A percentile compares a stretch with the other conserved stretches of the same genome.
Conservation (phyloP, 2,329 filamentous ascomycete species). For the Aspergillus phoenicis region DNA sequence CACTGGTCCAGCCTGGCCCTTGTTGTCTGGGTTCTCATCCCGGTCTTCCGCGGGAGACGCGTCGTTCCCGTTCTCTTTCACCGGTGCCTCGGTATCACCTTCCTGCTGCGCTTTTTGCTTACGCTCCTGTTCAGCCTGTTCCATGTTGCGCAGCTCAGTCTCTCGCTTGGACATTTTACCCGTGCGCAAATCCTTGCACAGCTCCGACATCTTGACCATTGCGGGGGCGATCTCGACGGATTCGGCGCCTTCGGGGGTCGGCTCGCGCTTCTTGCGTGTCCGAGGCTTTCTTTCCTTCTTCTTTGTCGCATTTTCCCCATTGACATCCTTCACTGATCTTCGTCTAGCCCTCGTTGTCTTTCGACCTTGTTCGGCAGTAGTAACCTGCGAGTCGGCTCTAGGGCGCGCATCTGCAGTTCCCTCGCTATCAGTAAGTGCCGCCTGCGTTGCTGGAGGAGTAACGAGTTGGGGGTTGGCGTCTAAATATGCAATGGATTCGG, state of each 20-base stretch:
- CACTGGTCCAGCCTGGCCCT: slow-evolving; percentile 45
- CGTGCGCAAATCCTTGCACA: slow-evolving; percentile 56
- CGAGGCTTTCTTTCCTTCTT: slow-evolving; percentile 29
- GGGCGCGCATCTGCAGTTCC: slow-evolving; percentile 23
- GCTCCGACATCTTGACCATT: slow-evolving; percentile 59
- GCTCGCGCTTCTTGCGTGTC: slow-evolving; percentile 39
- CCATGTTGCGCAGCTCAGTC: slow-evolving; percentile 58
- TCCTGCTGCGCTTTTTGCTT: slow-evolving; percentile 44
- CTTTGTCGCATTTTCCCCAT: slow-evolving; percentile 29
- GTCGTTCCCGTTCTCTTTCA: slow-evolving; percentile 32
- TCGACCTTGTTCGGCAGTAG: slow-evolving; percentile 24
- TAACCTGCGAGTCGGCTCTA: slow-evolving; percentile 23
- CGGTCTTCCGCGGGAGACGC: slow-evolving; percentile 25
- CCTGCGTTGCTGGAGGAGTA: slow-evolving; percentile 32
- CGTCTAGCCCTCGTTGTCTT: slow-evolving; percentile 28
- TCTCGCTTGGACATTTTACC: slow-evolving; percentile 62
- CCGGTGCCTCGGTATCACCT: slow-evolving; percentile 24
- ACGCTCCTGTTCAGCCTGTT: slow-evolving; percentile 56
- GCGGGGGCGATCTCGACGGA: slow-evolving; percentile 55
- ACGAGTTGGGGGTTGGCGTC: slow-evolving; percentile 14
- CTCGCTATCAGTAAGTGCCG: slow-evolving; percentile 19
- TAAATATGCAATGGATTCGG: background rate
- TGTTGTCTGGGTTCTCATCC: slow-evolving; percentile 26
- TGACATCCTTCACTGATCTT: slow-evolving; percentile 28
- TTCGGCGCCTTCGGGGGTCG: slow-evolving; percentile 53